These are phyloP conservation scores for Metroxylon sagu DNA, from an alignment of 176 grass and related monocot species.

Conservation along the genomic window DNA sequence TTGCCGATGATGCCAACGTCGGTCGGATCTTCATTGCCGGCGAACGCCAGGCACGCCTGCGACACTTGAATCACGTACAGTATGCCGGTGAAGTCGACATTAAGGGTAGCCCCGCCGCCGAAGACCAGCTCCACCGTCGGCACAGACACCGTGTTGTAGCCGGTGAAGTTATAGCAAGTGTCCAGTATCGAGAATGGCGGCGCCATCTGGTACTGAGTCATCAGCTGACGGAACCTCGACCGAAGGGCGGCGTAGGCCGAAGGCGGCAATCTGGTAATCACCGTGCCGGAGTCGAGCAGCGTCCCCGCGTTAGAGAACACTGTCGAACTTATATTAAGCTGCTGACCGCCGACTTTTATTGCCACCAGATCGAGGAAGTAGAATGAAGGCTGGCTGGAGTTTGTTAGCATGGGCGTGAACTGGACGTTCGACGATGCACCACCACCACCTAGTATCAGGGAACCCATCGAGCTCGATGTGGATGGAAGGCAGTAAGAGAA, in stretches of 20 bases:
- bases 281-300: constrained; percentile 5
- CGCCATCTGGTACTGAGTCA: constrained; percentile 13
- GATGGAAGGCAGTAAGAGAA: constrained; percentile 7
- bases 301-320: neutral
- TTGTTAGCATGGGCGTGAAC: neutral
- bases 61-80: constrained; percentile 40
- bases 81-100: constrained; percentile 43
- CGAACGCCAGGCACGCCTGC: constrained; percentile 73
- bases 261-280: neutral
- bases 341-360: neutral
- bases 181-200: constrained; percentile 53
- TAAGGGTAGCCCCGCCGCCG: constrained; percentile 26
- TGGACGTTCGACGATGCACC: neutral
- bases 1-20: constrained; percentile 56
- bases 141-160: constrained; percentile 24
- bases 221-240: neutral
- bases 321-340: neutral
- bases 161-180: constrained; percentile 84
- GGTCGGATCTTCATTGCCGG: constrained; percentile 27
- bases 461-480: neutral
- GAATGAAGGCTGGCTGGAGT: neutral
- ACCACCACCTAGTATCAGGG: neutral
- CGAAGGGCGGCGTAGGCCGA: neutral
- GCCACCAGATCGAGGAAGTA: neutral
- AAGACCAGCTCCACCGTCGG: constrained; percentile 56